phyloP scores from a whole-genome alignment of 1,284 basidiomycete species.

The Ustilago cynodontis region DNA sequence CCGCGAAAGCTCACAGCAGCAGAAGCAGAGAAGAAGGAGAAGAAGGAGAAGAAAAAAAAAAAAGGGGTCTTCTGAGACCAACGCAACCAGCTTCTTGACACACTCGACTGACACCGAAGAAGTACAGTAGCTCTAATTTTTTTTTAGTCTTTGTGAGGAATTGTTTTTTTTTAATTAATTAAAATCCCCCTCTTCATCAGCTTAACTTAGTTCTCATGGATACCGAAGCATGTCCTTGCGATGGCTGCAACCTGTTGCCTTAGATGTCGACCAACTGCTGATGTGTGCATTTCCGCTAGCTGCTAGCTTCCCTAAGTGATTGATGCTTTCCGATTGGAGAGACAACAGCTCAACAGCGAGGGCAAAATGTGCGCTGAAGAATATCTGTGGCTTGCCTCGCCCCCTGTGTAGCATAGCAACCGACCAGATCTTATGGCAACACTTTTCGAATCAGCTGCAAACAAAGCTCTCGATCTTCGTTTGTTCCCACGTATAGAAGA shows the following conservation, averaged over 20 bases:
- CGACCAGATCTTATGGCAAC: neutral
- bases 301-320: too few relatives aligned
- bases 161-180: neutral
- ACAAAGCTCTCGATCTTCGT: neutral
- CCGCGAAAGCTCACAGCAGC: neutral
- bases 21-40: neutral
- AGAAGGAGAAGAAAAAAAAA: neutral
- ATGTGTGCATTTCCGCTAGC: too few relatives aligned
- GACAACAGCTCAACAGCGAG: too few relatives aligned
- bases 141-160: neutral
- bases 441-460: neutral
- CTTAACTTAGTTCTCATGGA: neutral
- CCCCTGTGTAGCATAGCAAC: constrained; percentile 8
- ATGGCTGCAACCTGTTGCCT: neutral
- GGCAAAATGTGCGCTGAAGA: too few relatives aligned
- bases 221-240: neutral
- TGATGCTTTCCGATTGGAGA: too few relatives aligned
- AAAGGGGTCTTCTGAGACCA: constrained; percentile 3
- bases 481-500: neutral
- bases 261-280: neutral
- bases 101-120: constrained; percentile 5
- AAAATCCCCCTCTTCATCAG: neutral
- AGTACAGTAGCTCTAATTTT: neutral
- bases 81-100: neutral
- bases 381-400: neutral